Conservation (phyloP, 2,329 filamentous ascomycete species). For the Fusarium ramigenum region DNA sequence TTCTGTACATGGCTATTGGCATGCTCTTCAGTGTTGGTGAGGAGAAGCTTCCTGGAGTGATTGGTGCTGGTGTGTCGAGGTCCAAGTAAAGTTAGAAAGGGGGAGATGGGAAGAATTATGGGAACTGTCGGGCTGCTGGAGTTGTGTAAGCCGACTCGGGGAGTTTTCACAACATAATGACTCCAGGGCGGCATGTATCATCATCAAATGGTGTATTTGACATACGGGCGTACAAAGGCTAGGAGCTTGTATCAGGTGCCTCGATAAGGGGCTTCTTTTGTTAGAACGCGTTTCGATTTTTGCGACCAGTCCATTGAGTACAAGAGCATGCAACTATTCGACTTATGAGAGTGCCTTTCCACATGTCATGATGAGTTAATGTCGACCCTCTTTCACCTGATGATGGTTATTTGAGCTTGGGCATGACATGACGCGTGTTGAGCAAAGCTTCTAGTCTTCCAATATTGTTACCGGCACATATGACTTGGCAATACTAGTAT, state of each 20-base stretch:
- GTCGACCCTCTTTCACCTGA: background rate
- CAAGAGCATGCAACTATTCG: slow-evolving; percentile 15
- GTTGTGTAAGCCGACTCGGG: slow-evolving; percentile 33
- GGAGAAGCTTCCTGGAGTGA: slow-evolving; percentile 90
- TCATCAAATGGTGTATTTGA: slow-evolving; percentile 46
- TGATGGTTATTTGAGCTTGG: background rate
- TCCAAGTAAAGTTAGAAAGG: slow-evolving; percentile 60
- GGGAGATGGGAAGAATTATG: slow-evolving; percentile 1
- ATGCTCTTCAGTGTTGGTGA: slow-evolving; percentile 85
- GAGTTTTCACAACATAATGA: slow-evolving; percentile 34
- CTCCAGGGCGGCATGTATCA: slow-evolving; percentile 43
- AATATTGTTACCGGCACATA: too few relatives aligned
- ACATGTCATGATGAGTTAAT: background rate
- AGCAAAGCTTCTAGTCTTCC: background rate
- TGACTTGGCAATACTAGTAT: too few relatives aligned
- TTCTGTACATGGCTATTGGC: slow-evolving; percentile 76
- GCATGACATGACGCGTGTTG: background rate
- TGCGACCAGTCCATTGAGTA: slow-evolving; percentile 22
- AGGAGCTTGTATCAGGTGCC: slow-evolving; percentile 44
- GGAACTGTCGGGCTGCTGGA: slow-evolving; percentile 30
- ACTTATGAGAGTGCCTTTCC: background rate
- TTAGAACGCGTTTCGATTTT: slow-evolving; percentile 41
- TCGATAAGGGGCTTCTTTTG: slow-evolving; percentile 40
- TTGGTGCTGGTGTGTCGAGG: slow-evolving; percentile 90
- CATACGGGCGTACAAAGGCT: slow-evolving; percentile 45